These are phyloP conservation scores for Xylariaceae sp. DNA, from an alignment of 2,329 filamentous ascomycete genomes.

Conservation along the genomic window DNA sequence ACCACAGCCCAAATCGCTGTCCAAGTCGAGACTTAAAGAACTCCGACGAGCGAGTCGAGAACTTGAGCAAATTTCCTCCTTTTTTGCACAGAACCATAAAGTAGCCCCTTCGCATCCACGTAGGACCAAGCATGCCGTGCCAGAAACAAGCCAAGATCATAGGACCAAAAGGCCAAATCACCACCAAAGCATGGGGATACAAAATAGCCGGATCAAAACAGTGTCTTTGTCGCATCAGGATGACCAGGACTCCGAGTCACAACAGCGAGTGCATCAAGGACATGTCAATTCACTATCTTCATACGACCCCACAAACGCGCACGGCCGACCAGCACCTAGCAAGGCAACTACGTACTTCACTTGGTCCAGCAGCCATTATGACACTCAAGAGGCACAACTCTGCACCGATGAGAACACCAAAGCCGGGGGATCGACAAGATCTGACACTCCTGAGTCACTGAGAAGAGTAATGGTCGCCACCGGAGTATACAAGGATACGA, in stretches of 20 bases:
- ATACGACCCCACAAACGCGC: background rate
- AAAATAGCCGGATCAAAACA: no score
- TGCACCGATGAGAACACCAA: background rate
- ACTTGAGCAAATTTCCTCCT: slow-evolving; percentile 34
- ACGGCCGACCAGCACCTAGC: slow-evolving; percentile 10
- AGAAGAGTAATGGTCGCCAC: slow-evolving; percentile 21
- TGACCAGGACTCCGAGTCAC: background rate
- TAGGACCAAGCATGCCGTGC: no score
- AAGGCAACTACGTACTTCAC: slow-evolving; percentile 24
- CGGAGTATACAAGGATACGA: slow-evolving; percentile 23
- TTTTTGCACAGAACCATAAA: no score
- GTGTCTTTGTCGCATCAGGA: slow-evolving; percentile 6
- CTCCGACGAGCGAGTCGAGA: slow-evolving; percentile 30
- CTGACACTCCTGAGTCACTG: slow-evolving; percentile 20
- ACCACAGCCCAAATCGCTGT: slow-evolving; percentile 21
- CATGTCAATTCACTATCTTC: background rate
- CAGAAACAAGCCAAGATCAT: no score
- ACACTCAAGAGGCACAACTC: slow-evolving; percentile 6
- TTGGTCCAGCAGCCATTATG: slow-evolving; percentile 25
- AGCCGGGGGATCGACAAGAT: slow-evolving; percentile 9
- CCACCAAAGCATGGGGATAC: no score
- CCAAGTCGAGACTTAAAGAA: slow-evolving; percentile 20
- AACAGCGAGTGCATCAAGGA: background rate
- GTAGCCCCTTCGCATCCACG: no score
- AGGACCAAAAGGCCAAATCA: no score